Evolutionary conservation across 73 alveolate genomes (phyloP), one percentile per base, ranked within the genome.

Genomic region (Paraurostyla sp.): DNA sequence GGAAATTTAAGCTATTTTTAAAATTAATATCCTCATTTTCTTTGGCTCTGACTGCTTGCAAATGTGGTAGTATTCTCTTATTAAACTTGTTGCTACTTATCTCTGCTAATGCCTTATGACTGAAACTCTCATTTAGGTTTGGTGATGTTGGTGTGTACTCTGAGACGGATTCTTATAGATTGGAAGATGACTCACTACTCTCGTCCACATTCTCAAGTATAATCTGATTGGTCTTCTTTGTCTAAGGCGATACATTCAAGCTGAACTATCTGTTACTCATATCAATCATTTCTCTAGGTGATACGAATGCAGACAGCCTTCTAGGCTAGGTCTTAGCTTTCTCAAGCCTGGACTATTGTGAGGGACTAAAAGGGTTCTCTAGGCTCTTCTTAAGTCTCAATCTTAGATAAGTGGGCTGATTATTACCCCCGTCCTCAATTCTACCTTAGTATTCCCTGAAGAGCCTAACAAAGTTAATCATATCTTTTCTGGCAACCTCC

Each of bases 401-500:
- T 38, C 41, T 65, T 65, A 65, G 41, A 38, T 22, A 65, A 35
- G 35, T 65, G 4, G 82, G 82, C 23, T 38, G 13, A 40, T 58
- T 65, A 40, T 65, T 65, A 9, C 82, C 82, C 2, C 46, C 82
- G 41, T 65, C 58, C 56, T 65, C 82, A 7, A 65, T 65, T 38
- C 82, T 65, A 15, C 82, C 82, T 40, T 13, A 35, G 38, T 65
- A 65, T 38, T 65, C 82, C 32, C 27, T 73, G 42, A 73, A 73
- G 18, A 73, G 46, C 48, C 87, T 40, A 1, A 73, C 43, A 33
- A 48, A 73, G 11, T 73, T 30, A 27, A 43, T 48, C 57, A 73
- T n/a, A 73, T 73, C 87, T 20, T 48, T 48, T 27, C 59, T 73
- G 27, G 71, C 87, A 15, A 48, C 30, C 46, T 50, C 87, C 41